Percentiles rank a stretch among this genome's conserved stretches.
phyloP scores from a whole-genome alignment of 352 stramenopile genomes.

The Globisporangium megalacanthum region DNA sequence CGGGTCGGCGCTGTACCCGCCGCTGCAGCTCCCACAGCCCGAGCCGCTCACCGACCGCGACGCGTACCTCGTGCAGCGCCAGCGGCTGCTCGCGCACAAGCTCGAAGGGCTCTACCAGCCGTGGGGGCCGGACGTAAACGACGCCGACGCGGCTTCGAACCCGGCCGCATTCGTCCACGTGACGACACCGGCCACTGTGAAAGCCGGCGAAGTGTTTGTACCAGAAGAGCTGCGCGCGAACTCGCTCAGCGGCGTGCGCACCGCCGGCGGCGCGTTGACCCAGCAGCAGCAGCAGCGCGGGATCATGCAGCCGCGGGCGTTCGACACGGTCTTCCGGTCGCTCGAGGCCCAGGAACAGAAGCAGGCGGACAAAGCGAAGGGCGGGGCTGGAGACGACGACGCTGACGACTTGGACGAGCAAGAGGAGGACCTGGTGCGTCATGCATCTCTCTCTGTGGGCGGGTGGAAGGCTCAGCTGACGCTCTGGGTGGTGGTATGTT shows the following conservation, averaged over 20 bases:
- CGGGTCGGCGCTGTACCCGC: slow-evolving; percentile 46
- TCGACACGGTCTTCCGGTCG: slow-evolving; percentile 66
- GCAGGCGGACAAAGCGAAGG: slow-evolving; percentile 42
- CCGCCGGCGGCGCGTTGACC: slow-evolving; percentile 11
- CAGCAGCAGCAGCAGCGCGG: no score
- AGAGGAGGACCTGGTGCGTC: slow-evolving; percentile 48
- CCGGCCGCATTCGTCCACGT: slow-evolving; percentile 54
- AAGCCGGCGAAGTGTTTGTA: slow-evolving; percentile 56
- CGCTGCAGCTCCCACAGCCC: slow-evolving; percentile 54
- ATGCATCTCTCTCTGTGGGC: no score
- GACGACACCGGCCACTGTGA: slow-evolving; percentile 48
- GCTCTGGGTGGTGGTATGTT: no score
- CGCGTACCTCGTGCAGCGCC: slow-evolving; percentile 63
- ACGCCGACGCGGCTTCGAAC: slow-evolving; percentile 17
- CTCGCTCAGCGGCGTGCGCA: slow-evolving; percentile 41
- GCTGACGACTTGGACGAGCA: slow-evolving; percentile 55
- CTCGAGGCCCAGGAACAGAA: slow-evolving; percentile 65
- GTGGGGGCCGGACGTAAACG: slow-evolving; percentile 34
- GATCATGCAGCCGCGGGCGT: slow-evolving; percentile 64
- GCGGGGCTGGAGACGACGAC: slow-evolving; percentile 31
- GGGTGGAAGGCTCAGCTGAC: background rate
- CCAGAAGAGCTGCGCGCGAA: slow-evolving; percentile 56
- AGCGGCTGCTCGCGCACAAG: slow-evolving; percentile 62
- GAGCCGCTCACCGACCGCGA: slow-evolving; percentile 48
- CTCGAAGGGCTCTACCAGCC: slow-evolving; percentile 63